Conservation (phyloP, 2,329 filamentous ascomycete species). For the Ascosphaera aggregata region DNA sequence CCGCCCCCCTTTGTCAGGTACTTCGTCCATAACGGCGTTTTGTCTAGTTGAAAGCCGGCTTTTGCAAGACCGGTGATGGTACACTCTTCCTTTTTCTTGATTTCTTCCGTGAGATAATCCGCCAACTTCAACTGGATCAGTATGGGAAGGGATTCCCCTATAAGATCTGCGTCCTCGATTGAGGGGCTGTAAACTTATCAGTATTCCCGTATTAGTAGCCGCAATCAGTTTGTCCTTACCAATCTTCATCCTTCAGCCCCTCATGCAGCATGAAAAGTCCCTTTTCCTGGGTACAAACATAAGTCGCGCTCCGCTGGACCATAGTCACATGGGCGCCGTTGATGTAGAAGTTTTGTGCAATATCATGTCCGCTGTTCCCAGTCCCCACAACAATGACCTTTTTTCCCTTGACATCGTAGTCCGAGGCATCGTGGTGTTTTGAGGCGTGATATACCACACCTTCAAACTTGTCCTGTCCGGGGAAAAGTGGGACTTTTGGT, state of each 20-base stretch:
- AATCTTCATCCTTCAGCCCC: slow-evolving; percentile 23
- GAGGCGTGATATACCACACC: slow-evolving; percentile 23
- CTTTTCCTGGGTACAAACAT: slow-evolving; percentile 23
- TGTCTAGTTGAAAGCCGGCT: slow-evolving; percentile 23
- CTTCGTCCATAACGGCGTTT: slow-evolving; percentile 18
- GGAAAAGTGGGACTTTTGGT: slow-evolving; percentile 18
- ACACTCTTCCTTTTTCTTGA: slow-evolving; percentile 19
- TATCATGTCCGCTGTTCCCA: slow-evolving; percentile 27
- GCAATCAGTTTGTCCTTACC: slow-evolving; percentile 9
- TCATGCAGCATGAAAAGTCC: slow-evolving; percentile 22
- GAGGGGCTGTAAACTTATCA: slow-evolving; percentile 15
- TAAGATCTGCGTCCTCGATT: slow-evolving; percentile 28
- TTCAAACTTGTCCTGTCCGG: slow-evolving; percentile 18
- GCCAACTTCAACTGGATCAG: slow-evolving; percentile 24
- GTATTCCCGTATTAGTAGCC: neutral
- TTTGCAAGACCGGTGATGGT: slow-evolving; percentile 22
- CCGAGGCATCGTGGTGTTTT: slow-evolving; percentile 19
- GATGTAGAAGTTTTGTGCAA: slow-evolving; percentile 27
- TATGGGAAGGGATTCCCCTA: slow-evolving; percentile 22
- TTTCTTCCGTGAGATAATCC: slow-evolving; percentile 19
- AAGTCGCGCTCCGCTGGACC: slow-evolving; percentile 29
- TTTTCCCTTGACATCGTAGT: slow-evolving; percentile 16
- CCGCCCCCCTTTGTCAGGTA: slow-evolving; percentile 29
- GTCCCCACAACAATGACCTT: slow-evolving; percentile 26
- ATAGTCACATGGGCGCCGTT: slow-evolving; percentile 28